Percentiles rank a stretch among this genome's conserved stretches.
These are phyloP conservation scores for Caloboletus firmus DNA, from an alignment of 1,284 basidiomycete species.

Conservation along the genomic window DNA sequence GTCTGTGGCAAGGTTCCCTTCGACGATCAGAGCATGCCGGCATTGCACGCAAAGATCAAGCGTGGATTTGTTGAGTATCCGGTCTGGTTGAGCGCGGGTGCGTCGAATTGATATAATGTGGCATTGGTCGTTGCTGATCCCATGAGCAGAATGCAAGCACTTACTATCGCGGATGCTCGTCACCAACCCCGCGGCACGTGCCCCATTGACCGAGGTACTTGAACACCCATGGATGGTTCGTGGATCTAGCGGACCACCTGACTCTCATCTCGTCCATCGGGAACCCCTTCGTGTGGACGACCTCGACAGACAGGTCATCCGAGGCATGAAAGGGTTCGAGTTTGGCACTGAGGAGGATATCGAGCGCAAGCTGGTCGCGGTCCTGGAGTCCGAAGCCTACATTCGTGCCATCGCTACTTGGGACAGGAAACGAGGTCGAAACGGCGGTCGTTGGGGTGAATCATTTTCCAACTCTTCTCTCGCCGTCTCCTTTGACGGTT, in stretches of 20 bases:
- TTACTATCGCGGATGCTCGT: constrained; percentile 95
- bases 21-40: constrained; percentile 99
- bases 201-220: constrained; percentile 85
- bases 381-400: constrained; percentile 83
- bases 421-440: constrained; percentile 69
- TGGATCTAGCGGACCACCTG: constrained; percentile 78
- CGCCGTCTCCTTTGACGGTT: constrained; percentile 62
- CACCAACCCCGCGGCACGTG: constrained; percentile 85
- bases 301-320: constrained; percentile 83
- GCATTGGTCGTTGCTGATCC: constrained; percentile 14
- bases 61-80: constrained; percentile 96
- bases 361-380: constrained; percentile 66
- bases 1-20: constrained; percentile 99
- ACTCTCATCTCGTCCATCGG: constrained; percentile 84
- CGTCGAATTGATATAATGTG: constrained; percentile 24
- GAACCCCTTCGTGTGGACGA: constrained; percentile 87
- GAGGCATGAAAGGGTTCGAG: constrained; percentile 95
- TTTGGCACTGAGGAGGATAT: constrained; percentile 91
- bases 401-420: constrained; percentile 70
- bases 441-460: constrained; percentile 51
- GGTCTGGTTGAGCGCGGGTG: constrained; percentile 91
- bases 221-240: constrained; percentile 94
- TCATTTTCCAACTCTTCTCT: constrained; percentile 65
- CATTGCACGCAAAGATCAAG: constrained; percentile 98
- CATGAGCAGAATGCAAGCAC: constrained; percentile 83